Evolutionary conservation across 1,284 basidiomycete species (phyloP), one percentile per base, ranked within the genome.

Genomic region (Cutaneotrichosporon daszewskae): DNA sequence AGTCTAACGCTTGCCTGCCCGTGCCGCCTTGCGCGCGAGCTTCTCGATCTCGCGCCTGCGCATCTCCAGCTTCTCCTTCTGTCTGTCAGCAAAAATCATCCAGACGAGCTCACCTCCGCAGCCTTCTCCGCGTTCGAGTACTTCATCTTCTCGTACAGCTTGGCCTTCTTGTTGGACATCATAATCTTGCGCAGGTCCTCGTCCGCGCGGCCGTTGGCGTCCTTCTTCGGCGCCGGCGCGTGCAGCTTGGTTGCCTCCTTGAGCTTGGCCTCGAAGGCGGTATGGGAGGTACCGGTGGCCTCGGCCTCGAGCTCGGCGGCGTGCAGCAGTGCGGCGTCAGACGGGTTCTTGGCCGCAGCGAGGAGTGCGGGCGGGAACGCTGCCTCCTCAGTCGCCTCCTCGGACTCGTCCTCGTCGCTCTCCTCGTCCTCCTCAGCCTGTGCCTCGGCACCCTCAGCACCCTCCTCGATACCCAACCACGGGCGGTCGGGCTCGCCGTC

Each of bases 161-260:
- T 96, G 60, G 84, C 80, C 73, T 96, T 87, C 75, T 87, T 92
- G 75, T 92, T 95, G 74, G 87, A 94, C 82, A 98, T 84, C 81
- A 98, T 81, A 82, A 95, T 95, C 78, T 94, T 95, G 71, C 90
- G 87, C 84, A 96, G 88, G 62, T 94, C 85, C 66, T 84, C 77
- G 66, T 95, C 90, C 13, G 72, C 57, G 64, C 74, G 54, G 43
- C 54, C 49, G 48, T 60, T 53, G 23, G 51, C 55, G 10, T 37
- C 57, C 29, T 32, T 51, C 46, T 47, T 54, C 43, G 65, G 68
- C 16, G 44, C 41, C 19, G 43, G 33, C 26, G 66, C 64, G 62
- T 80, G 53, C 17, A 56, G 77, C 73, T 79, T 83, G 60, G 74
- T 63, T 18, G 80, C 77, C 67, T 84, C 83, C 63, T 77, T 78